Conservation (phyloP, 345 rosid genomes). For the Hirschfeldia incana region DNA sequence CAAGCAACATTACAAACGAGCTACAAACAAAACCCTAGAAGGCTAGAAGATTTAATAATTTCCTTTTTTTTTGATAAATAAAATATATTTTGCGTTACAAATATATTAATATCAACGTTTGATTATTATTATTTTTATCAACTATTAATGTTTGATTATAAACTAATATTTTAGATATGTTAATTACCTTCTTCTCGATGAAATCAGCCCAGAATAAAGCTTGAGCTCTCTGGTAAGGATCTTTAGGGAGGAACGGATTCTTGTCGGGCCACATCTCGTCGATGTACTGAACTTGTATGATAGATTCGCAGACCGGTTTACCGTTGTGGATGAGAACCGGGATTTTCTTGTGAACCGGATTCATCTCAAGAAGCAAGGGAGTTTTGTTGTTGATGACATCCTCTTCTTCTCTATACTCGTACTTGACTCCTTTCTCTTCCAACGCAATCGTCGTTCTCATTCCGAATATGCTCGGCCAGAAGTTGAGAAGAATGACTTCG, state of each 20-base stretch:
- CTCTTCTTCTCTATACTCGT: constrained; percentile 25
- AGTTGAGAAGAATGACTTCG: not conserved
- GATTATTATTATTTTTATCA: too few relatives aligned
- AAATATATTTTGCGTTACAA: not conserved
- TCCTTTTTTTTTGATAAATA: too few relatives aligned
- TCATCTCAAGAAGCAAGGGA: constrained; percentile 28
- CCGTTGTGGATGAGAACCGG: constrained; percentile 33
- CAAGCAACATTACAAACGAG: not conserved
- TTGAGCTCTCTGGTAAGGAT: constrained; percentile 10
- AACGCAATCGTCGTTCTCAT: constrained; percentile 28
- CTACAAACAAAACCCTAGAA: constrained; percentile 5
- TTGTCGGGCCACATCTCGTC: constrained; percentile 26
- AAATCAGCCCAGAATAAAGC: constrained; percentile 14
- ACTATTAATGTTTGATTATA: too few relatives aligned
- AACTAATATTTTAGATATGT: not conserved
- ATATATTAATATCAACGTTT: not conserved
- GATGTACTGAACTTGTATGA: constrained; percentile 27
- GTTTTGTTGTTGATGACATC: constrained; percentile 15
- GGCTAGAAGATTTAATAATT: not conserved
- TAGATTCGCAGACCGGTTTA: constrained; percentile 31
- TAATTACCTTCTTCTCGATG: constrained; percentile 21
- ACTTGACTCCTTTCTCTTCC: constrained; percentile 29
- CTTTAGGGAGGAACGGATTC: not conserved
- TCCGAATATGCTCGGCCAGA: constrained; percentile 26
- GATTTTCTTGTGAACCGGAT: constrained; percentile 21